These are phyloP conservation scores for Cladophialophora bantiana DNA, from an alignment of 2,329 filamentous ascomycete species.

Conservation along the genomic window DNA sequence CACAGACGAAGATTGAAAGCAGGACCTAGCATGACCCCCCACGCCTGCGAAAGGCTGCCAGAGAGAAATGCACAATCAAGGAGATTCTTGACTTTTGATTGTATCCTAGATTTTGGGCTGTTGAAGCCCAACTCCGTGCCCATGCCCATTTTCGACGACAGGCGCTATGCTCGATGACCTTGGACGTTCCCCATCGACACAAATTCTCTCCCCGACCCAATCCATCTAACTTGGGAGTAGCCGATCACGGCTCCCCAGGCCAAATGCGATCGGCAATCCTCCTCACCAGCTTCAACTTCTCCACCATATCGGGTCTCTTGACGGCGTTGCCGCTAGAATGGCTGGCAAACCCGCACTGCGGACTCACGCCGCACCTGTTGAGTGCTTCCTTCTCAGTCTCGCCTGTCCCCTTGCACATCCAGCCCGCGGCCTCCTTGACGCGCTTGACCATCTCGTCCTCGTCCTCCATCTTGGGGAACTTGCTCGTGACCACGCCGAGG, in stretches of 20 bases:
- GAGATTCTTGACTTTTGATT: too few relatives aligned
- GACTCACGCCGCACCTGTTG: conserved; percentile 67
- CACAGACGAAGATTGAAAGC: neutral
- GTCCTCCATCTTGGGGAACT: conserved; percentile 64
- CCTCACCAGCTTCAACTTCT: conserved; percentile 70
- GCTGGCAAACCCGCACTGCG: conserved; percentile 72
- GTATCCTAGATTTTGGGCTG: neutral
- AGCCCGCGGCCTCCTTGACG: conserved; percentile 65
- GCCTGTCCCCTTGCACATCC: conserved; percentile 68
- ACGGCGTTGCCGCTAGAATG: conserved; percentile 72
- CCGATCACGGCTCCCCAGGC: conserved; percentile 55
- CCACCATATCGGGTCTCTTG: conserved; percentile 69
- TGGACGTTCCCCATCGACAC: neutral
- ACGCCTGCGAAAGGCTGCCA: too few relatives aligned
- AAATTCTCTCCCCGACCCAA: neutral
- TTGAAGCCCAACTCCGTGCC: neutral
- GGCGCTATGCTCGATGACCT: neutral
- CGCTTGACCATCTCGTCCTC: conserved; percentile 64
- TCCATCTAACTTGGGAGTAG: neutral
- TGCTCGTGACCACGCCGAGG: conserved; percentile 65
- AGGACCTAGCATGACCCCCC: neutral
- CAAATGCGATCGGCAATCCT: conserved; percentile 72
- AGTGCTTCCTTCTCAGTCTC: conserved; percentile 69
- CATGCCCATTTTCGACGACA: neutral
- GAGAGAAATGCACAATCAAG: neutral